Conservation (phyloP, 495 filamentous ascomycete species). For the Neurospora sp. region DNA sequence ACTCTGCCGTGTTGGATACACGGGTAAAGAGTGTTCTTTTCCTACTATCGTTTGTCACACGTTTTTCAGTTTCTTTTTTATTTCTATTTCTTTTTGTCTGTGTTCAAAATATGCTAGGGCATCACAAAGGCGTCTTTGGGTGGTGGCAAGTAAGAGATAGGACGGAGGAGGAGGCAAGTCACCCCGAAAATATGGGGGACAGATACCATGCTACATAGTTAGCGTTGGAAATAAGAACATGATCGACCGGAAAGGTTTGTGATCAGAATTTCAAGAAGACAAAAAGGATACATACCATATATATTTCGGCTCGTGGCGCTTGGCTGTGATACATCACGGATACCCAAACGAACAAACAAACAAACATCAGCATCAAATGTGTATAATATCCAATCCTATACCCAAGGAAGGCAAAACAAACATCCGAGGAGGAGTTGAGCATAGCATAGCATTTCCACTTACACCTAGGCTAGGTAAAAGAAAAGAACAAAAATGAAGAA, state of each 20-base stretch:
- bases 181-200: not conserved
- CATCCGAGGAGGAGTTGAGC: not conserved
- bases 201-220: not conserved
- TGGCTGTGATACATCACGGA: no score
- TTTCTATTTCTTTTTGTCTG: not conserved
- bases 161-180: not conserved
- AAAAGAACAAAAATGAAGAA: not conserved
- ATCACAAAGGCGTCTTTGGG: not conserved
- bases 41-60: not conserved
- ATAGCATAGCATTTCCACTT: not conserved
- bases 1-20: not conserved
- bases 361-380: not conserved
- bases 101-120: not conserved
- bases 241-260: not conserved
- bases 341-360: not conserved
- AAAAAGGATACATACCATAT: not conserved
- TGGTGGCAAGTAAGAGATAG: not conserved
- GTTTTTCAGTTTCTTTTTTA: not conserved
- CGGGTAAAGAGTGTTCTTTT: not conserved
- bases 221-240: not conserved
- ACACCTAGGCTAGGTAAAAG: not conserved
- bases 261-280: not conserved
- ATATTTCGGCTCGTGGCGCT: no score
- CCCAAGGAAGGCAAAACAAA: not conserved
- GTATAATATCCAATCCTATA: not conserved